Percentiles rank a stretch among this genome's conserved stretches.
These are phyloP conservation scores for Exophiala mesophila DNA, from an alignment of 2,329 filamentous ascomycete species.

Conservation along the genomic window DNA sequence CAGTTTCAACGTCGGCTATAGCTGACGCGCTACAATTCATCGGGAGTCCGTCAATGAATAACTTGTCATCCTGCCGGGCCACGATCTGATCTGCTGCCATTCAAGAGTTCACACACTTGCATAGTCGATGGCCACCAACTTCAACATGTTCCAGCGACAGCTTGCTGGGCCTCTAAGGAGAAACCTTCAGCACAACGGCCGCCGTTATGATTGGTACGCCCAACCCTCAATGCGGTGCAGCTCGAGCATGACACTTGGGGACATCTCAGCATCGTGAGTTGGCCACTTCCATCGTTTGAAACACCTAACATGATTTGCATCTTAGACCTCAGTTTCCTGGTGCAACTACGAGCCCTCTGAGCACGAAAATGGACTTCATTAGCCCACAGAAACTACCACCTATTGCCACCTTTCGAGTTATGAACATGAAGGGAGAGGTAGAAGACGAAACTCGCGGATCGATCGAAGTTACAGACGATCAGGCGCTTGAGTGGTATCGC, in stretches of 20 bases:
- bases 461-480: slow-evolving; percentile 43
- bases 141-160: no score
- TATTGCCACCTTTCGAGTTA: slow-evolving; percentile 82
- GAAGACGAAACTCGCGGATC: slow-evolving; percentile 55
- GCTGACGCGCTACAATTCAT: no score
- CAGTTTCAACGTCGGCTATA: no score
- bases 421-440: slow-evolving; percentile 79
- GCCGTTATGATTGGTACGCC: no score
- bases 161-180: no score
- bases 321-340: slow-evolving; percentile 62
- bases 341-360: slow-evolving; percentile 88
- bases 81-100: no score
- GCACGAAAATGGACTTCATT: slow-evolving; percentile 69
- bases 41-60: no score
- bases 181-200: no score
- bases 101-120: no score
- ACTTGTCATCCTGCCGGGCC: no score
- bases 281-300: not conserved
- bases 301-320: not conserved
- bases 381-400: slow-evolving; percentile 65
- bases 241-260: slow-evolving; percentile 3
- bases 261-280: slow-evolving; percentile 13
- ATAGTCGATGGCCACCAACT: no score
- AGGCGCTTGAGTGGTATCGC: slow-evolving; percentile 56
- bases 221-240: not conserved